Evolutionary conservation across 83 land plant species (phyloP).

Genomic region (Picea mariana): DNA sequence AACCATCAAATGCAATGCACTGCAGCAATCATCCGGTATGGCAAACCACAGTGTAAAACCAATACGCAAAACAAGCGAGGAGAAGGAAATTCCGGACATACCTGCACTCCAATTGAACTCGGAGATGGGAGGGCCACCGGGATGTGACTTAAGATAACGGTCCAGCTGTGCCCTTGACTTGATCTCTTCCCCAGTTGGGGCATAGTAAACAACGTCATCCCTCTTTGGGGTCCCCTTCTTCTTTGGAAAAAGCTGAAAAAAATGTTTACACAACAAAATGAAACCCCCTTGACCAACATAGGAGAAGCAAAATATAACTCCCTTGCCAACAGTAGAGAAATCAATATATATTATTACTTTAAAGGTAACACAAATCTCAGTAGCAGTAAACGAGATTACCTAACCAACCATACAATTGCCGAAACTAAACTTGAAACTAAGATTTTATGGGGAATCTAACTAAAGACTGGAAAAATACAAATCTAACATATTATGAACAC

Average conservation of each 20-base stretch:
- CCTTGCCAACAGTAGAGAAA: background rate
- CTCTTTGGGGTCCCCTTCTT: conserved; percentile 12
- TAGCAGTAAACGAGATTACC: too few relatives aligned
- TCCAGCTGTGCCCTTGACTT: conserved; percentile 28
- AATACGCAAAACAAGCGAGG: too few relatives aligned
- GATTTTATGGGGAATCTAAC: too few relatives aligned
- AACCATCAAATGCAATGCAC: too few relatives aligned
- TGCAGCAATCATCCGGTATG: too few relatives aligned
- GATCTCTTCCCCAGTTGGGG: conserved; percentile 47
- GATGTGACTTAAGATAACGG: conserved; percentile 37
- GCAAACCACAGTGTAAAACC: too few relatives aligned
- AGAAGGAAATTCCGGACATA: conserved; percentile 1
- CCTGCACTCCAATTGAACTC: conserved; percentile 49
- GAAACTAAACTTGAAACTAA: too few relatives aligned
- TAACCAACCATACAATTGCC: too few relatives aligned
- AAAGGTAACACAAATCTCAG: too few relatives aligned
- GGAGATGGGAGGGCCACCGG: conserved; percentile 36
- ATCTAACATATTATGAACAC: too few relatives aligned
- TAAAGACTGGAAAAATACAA: too few relatives aligned
- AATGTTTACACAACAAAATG: background rate
- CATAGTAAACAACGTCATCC: conserved; percentile 33
- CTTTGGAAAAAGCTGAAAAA: conserved; percentile 31
- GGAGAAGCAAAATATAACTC: background rate
- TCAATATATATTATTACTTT: too few relatives aligned
- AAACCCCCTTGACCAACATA: background rate